These are phyloP conservation scores for Clavispora carvajalis DNA, from an alignment of 805 yeast species.

Conservation along the genomic window DNA sequence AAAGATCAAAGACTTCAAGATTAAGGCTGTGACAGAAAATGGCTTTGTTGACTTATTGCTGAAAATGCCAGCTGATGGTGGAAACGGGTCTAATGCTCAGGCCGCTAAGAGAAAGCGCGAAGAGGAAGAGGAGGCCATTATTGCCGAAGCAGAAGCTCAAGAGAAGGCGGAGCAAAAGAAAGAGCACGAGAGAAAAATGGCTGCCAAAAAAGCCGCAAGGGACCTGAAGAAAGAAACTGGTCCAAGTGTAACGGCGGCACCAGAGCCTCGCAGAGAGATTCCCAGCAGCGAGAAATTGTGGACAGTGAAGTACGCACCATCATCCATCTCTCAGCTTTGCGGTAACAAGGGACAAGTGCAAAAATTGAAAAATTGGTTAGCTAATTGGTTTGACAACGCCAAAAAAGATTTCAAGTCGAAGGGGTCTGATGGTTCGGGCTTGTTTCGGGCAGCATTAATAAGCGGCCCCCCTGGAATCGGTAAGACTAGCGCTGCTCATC, in stretches of 20 bases:
- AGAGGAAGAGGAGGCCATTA: slow-evolving; percentile 56
- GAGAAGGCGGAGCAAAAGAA: slow-evolving; percentile 44
- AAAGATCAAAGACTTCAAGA: slow-evolving; percentile 64
- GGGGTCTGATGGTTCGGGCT: slow-evolving; percentile 61
- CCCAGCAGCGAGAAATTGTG: slow-evolving; percentile 66
- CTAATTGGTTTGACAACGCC: slow-evolving; percentile 62
- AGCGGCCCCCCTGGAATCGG: slow-evolving; percentile 89
- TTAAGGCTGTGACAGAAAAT: slow-evolving; percentile 80
- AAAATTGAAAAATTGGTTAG: slow-evolving; percentile 68
- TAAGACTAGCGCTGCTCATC: slow-evolving; percentile 76
- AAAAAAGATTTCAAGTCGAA: slow-evolving; percentile 51
- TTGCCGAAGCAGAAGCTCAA: slow-evolving; percentile 33
- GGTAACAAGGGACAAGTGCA: slow-evolving; percentile 71
- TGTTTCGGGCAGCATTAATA: slow-evolving; percentile 76
- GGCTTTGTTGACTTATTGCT: slow-evolving; percentile 73
- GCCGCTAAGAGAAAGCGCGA: slow-evolving; percentile 65
- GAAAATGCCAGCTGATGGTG: slow-evolving; percentile 90
- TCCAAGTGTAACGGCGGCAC: slow-evolving; percentile 1
- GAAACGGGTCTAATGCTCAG: slow-evolving; percentile 72
- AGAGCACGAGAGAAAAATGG: slow-evolving; percentile 36
- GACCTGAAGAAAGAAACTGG: neutral
- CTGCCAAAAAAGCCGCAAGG: neutral
- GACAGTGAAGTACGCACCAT: slow-evolving; percentile 94
- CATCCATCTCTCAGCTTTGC: slow-evolving; percentile 67
- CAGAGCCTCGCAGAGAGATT: slow-evolving; percentile 25